Evolutionary conservation across 2,329 filamentous ascomycete genomes (phyloP).

Genomic region (Xylariaceae sp.): DNA sequence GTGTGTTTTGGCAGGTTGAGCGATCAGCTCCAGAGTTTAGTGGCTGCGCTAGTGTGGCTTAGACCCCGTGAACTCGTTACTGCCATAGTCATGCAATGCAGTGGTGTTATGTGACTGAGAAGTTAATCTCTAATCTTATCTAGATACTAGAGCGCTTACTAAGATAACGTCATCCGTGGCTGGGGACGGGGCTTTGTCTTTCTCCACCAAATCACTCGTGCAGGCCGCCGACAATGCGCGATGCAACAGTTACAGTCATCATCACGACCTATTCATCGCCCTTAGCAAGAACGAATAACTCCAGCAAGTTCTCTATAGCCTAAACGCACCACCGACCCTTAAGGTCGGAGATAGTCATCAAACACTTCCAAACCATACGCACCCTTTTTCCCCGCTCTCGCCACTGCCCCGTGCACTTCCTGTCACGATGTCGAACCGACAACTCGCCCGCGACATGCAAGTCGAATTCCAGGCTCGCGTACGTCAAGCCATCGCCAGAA

Average conservation of each 20-base stretch:
- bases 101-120: too few relatives aligned
- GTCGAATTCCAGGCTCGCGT: constrained; percentile 58
- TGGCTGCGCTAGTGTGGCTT: background rate
- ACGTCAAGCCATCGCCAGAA: constrained; percentile 18
- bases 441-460: constrained; percentile 56
- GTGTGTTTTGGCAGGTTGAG: too few relatives aligned
- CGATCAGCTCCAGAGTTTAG: background rate
- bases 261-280: background rate
- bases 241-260: background rate
- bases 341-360: background rate
- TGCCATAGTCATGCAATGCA: background rate
- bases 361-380: background rate
- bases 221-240: background rate
- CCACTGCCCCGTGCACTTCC: constrained; percentile 3
- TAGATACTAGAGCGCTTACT: background rate
- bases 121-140: background rate
- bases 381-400: background rate
- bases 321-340: background rate
- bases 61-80: background rate
- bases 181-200: background rate
- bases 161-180: background rate
- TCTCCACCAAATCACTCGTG: background rate
- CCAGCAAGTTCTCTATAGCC: background rate
- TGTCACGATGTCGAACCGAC: constrained; percentile 50
- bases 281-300: background rate